Conservation (phyloP, 345 rosid genomes). For the Rhodamnia rubescens region DNA sequence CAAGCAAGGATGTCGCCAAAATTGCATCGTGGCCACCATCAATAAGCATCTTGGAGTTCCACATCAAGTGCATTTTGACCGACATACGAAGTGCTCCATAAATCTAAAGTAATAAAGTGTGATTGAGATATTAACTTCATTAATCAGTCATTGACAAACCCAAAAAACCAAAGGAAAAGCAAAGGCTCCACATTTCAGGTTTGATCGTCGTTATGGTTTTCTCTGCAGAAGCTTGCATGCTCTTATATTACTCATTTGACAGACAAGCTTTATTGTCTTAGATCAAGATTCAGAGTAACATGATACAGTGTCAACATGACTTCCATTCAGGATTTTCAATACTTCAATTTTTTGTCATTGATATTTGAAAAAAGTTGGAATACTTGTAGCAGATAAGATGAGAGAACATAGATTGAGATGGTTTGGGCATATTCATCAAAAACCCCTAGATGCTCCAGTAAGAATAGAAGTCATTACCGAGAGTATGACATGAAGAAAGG, state of each 20-base stretch:
- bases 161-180: not conserved
- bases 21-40: conserved; percentile 47
- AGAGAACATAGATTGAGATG: no score
- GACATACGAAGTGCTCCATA: conserved; percentile 65
- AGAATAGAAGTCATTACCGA: no score
- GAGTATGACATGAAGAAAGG: no score
- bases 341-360: not conserved
- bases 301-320: not conserved
- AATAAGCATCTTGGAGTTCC: conserved; percentile 64
- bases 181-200: not conserved
- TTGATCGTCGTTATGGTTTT: not conserved
- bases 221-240: not conserved
- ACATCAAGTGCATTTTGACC: conserved; percentile 63
- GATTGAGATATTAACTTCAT: not conserved
- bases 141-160: not conserved
- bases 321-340: not conserved
- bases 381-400: no score
- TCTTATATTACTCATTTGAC: not conserved
- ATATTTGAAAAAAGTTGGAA: no score
- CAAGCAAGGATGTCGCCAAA: conserved; percentile 47
- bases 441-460: no score
- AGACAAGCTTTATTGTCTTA: not conserved
- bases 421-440: no score
- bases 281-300: not conserved
- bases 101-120: conserved; percentile 24